Evolutionary conservation across 2,329 filamentous ascomycete species (phyloP).

Genomic region (Sclerotinia subarctica): DNA sequence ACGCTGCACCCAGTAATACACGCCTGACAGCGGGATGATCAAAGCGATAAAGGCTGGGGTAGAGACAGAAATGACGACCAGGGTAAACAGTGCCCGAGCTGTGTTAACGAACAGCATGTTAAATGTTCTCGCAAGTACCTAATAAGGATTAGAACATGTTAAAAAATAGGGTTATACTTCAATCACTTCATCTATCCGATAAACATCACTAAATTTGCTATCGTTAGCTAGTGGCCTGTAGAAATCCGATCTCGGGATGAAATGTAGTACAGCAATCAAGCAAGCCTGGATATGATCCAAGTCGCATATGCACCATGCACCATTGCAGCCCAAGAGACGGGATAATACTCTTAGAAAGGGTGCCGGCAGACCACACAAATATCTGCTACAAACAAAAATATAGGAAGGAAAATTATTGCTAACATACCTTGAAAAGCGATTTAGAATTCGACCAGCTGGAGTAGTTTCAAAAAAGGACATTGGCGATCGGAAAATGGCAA

Average conservation of each 20-base stretch:
- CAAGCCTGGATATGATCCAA: slow-evolving; percentile 3
- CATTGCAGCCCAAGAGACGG: background rate
- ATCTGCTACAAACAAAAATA: background rate
- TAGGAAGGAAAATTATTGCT: background rate
- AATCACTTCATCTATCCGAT: slow-evolving; percentile 43
- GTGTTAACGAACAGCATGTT: slow-evolving; percentile 89
- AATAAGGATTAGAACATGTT: slow-evolving; percentile 67
- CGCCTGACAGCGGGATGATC: slow-evolving; percentile 73
- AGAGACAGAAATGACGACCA: slow-evolving; percentile 77
- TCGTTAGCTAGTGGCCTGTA: slow-evolving; percentile 12
- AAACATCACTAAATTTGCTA: slow-evolving; percentile 46
- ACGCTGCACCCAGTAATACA: slow-evolving; percentile 91
- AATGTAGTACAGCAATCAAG: slow-evolving; percentile 2
- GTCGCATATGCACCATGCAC: slow-evolving; percentile 18
- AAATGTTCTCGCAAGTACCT: slow-evolving; percentile 93
- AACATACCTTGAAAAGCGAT: slow-evolving; percentile 84
- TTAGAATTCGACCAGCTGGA: slow-evolving; percentile 82
- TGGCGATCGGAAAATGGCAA: slow-evolving; percentile 92
- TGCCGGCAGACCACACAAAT: background rate
- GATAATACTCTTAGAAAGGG: background rate
- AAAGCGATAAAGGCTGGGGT: slow-evolving; percentile 78
- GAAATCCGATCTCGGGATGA: slow-evolving; percentile 9
- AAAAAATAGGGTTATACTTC: background rate
- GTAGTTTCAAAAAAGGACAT: slow-evolving; percentile 97
- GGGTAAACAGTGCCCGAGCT: slow-evolving; percentile 74